Evolutionary conservation across 1,139 yeast species (phyloP).

Genomic region (Kluyveromyces marxianus): DNA sequence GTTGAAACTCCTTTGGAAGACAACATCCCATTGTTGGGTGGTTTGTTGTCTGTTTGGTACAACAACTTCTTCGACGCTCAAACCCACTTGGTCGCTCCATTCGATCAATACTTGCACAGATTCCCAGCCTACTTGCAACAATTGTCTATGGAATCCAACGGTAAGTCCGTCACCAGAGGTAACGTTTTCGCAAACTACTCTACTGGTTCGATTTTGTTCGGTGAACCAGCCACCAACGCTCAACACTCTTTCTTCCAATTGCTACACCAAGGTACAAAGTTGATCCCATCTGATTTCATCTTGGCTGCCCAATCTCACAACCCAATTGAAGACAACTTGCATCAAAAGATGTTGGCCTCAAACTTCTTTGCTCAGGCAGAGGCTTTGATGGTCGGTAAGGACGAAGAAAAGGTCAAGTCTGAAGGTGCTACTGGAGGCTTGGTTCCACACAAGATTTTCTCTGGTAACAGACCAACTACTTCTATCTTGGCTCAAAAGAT

Average conservation of each 20-base stretch:
- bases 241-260: slow-evolving; percentile 99
- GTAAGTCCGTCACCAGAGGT: slow-evolving; percentile 92
- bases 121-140: slow-evolving; percentile 99
- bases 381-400: slow-evolving; percentile 95
- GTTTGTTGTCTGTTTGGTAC: slow-evolving; percentile 92
- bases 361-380: slow-evolving; percentile 98
- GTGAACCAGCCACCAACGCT: slow-evolving; percentile 98
- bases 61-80: slow-evolving; percentile 97
- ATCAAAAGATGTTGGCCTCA: slow-evolving; percentile 96
- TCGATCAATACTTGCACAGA: slow-evolving; percentile 96
- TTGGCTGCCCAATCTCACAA: slow-evolving; percentile 96
- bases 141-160: slow-evolving; percentile 97
- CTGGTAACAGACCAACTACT: slow-evolving; percentile 98
- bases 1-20: slow-evolving; percentile 73
- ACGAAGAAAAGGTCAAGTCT: slow-evolving; percentile 70
- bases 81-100: slow-evolving; percentile 96
- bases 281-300: slow-evolving; percentile 94
- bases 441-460: slow-evolving; percentile 91
- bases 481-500: slow-evolving; percentile 91
- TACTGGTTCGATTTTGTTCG: slow-evolving; percentile 91
- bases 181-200: slow-evolving; percentile 87
- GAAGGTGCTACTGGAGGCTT: slow-evolving; percentile 85
- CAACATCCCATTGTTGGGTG: slow-evolving; percentile 91
- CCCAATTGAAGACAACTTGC: slow-evolving; percentile 90
- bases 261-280: slow-evolving; percentile 97